Base-by-base conservation (phyloP, 345 rosid genomes). In the Schrenkiella parvula region DNA sequence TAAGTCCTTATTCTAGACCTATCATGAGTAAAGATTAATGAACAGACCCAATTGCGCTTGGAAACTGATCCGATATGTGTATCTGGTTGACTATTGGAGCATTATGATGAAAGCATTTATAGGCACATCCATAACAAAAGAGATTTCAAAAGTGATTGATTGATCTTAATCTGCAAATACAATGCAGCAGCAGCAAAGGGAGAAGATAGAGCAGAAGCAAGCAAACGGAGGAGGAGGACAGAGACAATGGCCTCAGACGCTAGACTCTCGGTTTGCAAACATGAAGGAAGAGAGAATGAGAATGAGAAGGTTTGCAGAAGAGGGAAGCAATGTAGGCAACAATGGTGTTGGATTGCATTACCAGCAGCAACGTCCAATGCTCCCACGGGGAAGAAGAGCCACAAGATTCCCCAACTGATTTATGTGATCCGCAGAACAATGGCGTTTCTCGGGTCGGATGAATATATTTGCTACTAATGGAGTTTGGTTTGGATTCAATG, bases 241-340 rank as follows among this genome's bases (percentile, higher is more conserved):
- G 18, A 83, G 78, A 56, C 91, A 82, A 78, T 78, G 80, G 83
- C 84, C 93, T 47, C 84, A 87, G 37, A 93, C 98, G 2, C 80
- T 93, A 51, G 97, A 93, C 71, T 87, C 96, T 1, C 76, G 86
- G 37, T 90, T 88, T 85, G 96, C 98, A 17, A 84, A 80, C 78
- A 82, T 90, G 95, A 87, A 87, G 75, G 92, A 90, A 80, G 86
- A 87, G 83, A 82, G 97, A 63, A 54, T 66, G 78, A 54, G 90
- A 53, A 67, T 75, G 89, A 86, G 43, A 76, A 78, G 56, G 58
- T 54, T 80, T 11, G 31, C 82, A 19, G 69, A 59, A n/a, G 71
- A 69, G 44, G 77, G 71, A 64, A 84, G 76, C 64, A 43, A 14
- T 17, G 72, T 12, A 51, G 82, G 69, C 50, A 69, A 62, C 59